These are phyloP conservation scores for Conticribra weissflogii DNA, from an alignment of 108 stramenopile genomes.

Conservation along the genomic window DNA sequence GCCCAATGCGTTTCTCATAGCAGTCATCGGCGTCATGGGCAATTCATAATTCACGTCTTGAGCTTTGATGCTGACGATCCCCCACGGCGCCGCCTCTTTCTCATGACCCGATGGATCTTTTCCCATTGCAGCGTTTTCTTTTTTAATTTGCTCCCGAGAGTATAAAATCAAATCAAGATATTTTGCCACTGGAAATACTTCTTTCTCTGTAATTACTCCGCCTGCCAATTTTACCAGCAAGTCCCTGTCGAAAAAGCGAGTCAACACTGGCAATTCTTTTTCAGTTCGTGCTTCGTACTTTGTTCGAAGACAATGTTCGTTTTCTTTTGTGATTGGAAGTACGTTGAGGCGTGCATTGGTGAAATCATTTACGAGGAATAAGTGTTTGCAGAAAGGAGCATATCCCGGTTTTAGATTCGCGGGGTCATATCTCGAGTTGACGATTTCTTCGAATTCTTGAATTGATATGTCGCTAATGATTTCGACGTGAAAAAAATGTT, in stretches of 20 bases:
- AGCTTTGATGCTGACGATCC: constrained; percentile 97
- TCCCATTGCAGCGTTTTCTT: constrained; percentile 84
- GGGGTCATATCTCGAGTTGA: constrained; percentile 67
- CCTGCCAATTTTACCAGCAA: constrained; percentile 18
- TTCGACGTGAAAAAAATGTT: too few species aligned
- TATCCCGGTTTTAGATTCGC: constrained; percentile 85
- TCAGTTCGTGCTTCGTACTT: constrained; percentile 91
- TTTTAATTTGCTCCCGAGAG: constrained; percentile 92
- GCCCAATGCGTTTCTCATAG: constrained; percentile 97
- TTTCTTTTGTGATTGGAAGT: constrained; percentile 78
- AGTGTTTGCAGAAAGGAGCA: constrained; percentile 99
- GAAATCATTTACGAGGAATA: constrained; percentile 93
- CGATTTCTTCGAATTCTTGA: constrained; percentile 75
- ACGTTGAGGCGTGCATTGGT: constrained; percentile 76
- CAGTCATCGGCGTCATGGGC: constrained; percentile 98
- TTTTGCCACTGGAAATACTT: constrained; percentile 78
- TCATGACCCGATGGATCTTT: constrained; percentile 44
- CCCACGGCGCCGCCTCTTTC: constrained; percentile 86
- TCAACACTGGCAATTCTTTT: constrained; percentile 90
- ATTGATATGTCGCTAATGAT: constrained; percentile 49
- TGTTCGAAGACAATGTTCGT: constrained; percentile 79
- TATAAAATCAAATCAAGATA: constrained; percentile 94
- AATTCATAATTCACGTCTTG: constrained; percentile 93
- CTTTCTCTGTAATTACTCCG: constrained; percentile 19
- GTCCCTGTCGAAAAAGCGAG: constrained; percentile 77